Evolutionary conservation across 177 flowering plant species (phyloP).

Genomic region (Telopea speciosissima): DNA sequence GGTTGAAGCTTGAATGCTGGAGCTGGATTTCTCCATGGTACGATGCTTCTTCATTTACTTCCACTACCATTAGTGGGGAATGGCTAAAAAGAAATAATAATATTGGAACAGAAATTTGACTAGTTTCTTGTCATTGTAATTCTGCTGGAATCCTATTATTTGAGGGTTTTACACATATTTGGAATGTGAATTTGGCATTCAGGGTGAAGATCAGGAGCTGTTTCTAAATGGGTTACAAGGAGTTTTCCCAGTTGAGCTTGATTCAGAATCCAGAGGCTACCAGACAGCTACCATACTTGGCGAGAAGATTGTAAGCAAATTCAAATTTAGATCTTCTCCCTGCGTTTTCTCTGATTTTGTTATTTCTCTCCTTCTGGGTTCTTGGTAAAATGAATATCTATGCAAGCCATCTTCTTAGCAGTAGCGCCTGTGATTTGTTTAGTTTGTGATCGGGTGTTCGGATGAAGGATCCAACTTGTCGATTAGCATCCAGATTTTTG

Average conservation of each 20-base stretch:
- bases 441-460: slow-evolving; percentile 57
- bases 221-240: slow-evolving; percentile 31
- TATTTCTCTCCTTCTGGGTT: not conserved
- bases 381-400: not conserved
- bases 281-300: slow-evolving; percentile 37
- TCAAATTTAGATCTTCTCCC: slow-evolving; percentile 1
- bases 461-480: slow-evolving; percentile 30
- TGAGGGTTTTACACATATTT: not conserved
- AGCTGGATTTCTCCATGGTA: slow-evolving; percentile 44
- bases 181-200: slow-evolving; percentile 10
- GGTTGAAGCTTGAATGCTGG: slow-evolving; percentile 30
- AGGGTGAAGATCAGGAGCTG: slow-evolving; percentile 76
- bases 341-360: slow-evolving; percentile 2
- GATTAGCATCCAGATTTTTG: slow-evolving; percentile 42
- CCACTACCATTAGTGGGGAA: not conserved
- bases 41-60: slow-evolving; percentile 15
- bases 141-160: not conserved
- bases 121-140: not conserved
- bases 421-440: slow-evolving; percentile 6
- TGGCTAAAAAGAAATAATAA: not conserved
- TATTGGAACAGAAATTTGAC: not conserved
- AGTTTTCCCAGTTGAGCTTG: slow-evolving; percentile 29
- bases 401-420: not conserved
- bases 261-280: slow-evolving; percentile 31
- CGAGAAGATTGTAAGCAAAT: slow-evolving; percentile 41